phyloP scores from a whole-genome alignment of 1,139 yeast genomes.

The Scheffersomyces titani region DNA sequence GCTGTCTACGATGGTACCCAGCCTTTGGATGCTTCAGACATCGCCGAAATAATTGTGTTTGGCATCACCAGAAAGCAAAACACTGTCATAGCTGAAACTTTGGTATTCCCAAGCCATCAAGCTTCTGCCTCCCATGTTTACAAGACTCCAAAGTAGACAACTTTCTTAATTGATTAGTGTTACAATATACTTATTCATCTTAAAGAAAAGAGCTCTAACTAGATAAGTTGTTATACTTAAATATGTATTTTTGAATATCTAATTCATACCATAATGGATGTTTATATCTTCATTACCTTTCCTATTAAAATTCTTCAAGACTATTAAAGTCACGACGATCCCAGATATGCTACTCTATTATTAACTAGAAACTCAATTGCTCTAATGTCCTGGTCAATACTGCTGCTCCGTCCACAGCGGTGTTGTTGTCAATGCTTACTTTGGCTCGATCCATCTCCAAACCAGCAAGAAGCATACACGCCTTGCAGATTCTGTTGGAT shows the following conservation, averaged over 20 bases:
- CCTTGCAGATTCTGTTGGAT: constrained; percentile 86
- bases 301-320: not conserved
- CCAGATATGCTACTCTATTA: not conserved
- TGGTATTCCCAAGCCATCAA: constrained; percentile 77
- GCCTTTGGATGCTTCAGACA: constrained; percentile 74
- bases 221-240: too few species aligned
- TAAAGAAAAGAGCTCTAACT: too few species aligned
- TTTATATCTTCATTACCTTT: not conserved
- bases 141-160: constrained; percentile 14
- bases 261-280: not conserved
- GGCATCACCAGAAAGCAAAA: constrained; percentile 69
- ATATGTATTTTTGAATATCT: too few species aligned
- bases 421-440: constrained; percentile 52
- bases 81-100: constrained; percentile 76
- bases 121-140: constrained; percentile 66
- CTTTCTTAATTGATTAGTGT: not conserved
- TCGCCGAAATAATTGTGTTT: constrained; percentile 80
- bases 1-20: constrained; percentile 71
- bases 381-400: constrained; percentile 66
- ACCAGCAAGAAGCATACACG: constrained; percentile 86
- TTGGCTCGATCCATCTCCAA: constrained; percentile 75
- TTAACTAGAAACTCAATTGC: constrained; percentile 53
- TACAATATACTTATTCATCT: too few species aligned
- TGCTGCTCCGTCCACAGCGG: constrained; percentile 66
- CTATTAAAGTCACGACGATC: too few species aligned